phyloP scores from a whole-genome alignment of 2,329 filamentous ascomycete species.

The Talaromyces sp. region DNA sequence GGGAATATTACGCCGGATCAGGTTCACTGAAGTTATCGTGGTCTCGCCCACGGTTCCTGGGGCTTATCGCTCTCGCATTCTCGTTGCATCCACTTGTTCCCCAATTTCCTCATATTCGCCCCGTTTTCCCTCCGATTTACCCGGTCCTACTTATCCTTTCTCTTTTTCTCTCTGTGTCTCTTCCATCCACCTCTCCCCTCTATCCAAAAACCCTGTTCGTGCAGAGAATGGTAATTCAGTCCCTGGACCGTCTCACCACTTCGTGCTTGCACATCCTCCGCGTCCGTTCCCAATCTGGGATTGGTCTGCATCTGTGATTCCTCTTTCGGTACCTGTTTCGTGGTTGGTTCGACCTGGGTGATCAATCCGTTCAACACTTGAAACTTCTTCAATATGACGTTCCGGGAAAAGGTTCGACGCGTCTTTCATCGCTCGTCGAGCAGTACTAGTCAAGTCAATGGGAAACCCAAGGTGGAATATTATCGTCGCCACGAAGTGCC shows the following conservation, averaged over 20 bases:
- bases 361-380: too few relatives aligned
- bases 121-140: not conserved
- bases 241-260: conserved; percentile 18
- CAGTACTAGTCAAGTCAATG: conserved; percentile 26
- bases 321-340: conserved; percentile 9
- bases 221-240: conserved; percentile 30
- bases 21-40: not conserved
- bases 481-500: conserved; percentile 53
- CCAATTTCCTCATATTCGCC: conserved; percentile 9
- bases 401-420: conserved; percentile 41
- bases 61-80: conserved; percentile 14
- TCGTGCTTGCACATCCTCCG: conserved; percentile 38
- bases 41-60: conserved; percentile 15
- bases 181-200: not conserved
- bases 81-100: conserved; percentile 2
- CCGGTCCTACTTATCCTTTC: conserved; percentile 1
- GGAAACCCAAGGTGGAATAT: conserved; percentile 49
- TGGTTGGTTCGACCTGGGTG: too few relatives aligned
- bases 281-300: conserved; percentile 35
- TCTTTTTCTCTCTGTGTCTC: conserved; percentile 1
- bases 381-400: conserved; percentile 33
- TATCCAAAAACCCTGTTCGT: not conserved
- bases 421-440: conserved; percentile 37
- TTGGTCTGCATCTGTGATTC: conserved; percentile 32
- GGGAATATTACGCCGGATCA: not conserved